Evolutionary conservation across 2,329 filamentous ascomycete genomes (phyloP), one percentile per base, ranked within the genome.

Genomic region (Akanthomyces lecanii): DNA sequence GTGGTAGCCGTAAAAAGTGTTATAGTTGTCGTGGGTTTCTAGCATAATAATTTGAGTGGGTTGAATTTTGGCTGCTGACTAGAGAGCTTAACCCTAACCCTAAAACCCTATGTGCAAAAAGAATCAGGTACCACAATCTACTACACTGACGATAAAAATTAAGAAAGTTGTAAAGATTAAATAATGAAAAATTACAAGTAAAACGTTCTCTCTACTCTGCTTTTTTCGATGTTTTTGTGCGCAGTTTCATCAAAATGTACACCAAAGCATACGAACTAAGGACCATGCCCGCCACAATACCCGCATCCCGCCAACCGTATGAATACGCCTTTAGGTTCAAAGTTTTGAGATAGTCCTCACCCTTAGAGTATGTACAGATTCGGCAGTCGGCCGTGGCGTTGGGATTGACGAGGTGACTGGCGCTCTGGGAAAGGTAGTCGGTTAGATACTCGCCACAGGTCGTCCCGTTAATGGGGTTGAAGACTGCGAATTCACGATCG

Each of bases 261-360:
- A 81, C 79, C 56, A 81, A 50, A 0, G 69, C 71, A 59, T 88
- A 89, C 1, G 79, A 82, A 61, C 78, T 81, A 44, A 84, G 64
- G 1, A 77, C 81, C 66, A 88, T 87, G 6, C 85, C 74, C 1
- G 81, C 82, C 3, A 82, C 79, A 55, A 89, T 85, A 0, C 70
- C 88, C 0, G 84, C 84, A 72, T 90, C 80, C 54, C 88, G 79
- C 88, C 88, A 91, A 0, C 85, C 87, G 67, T 85, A 86, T 64
- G 79, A 84, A 66, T 89, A 85, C 4, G 84, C 78, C 1, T 78
- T 77, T 7, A 90, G 68, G 69, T 89, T 88, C 12, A 90, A 65
- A 0, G 79, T 84, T 2, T 73, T 67, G 2, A 90, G 71, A 66
- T 88, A 90, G 63, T 89, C 87, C 5, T 80, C 77, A 0, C 86